Conservation (phyloP, 2,329 filamentous ascomycete genomes). For the Diaporthe humulicola region DNA sequence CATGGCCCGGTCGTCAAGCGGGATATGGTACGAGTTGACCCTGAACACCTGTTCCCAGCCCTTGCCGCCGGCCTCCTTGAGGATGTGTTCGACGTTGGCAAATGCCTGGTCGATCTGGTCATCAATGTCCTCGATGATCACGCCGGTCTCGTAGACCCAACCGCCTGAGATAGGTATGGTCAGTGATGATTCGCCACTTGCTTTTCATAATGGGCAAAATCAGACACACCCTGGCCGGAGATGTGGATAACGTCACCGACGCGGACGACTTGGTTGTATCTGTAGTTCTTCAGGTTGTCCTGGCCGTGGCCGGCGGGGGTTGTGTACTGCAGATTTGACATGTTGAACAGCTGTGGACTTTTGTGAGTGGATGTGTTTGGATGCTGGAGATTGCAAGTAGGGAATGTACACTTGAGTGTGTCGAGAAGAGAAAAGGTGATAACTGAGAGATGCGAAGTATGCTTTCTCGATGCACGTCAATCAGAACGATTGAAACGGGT, state of each 20-base stretch:
- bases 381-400: not conserved
- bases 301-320: constrained; percentile 52
- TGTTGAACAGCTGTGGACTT: constrained; percentile 30
- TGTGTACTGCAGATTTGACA: constrained; percentile 51
- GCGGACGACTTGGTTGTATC: constrained; percentile 63
- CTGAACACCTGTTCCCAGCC: constrained; percentile 69
- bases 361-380: not conserved
- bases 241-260: constrained; percentile 62
- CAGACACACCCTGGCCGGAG: constrained; percentile 58
- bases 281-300: constrained; percentile 47
- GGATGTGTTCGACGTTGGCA: constrained; percentile 64
- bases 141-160: constrained; percentile 48
- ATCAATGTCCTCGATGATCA: constrained; percentile 53
- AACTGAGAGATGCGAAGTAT: not conserved
- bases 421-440: not conserved
- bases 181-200: not conserved
- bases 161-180: constrained; percentile 44
- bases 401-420: no score
- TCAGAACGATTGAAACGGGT: not conserved
- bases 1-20: constrained; percentile 55
- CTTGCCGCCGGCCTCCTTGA: constrained; percentile 66
- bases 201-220: not conserved
- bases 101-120: constrained; percentile 67
- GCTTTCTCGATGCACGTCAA: not conserved
- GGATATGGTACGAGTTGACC: constrained; percentile 60